Evolutionary conservation across 176 grass and related monocot species (phyloP), one percentile per base, ranked within the genome.

Genomic region (Dactylis glomerata): DNA sequence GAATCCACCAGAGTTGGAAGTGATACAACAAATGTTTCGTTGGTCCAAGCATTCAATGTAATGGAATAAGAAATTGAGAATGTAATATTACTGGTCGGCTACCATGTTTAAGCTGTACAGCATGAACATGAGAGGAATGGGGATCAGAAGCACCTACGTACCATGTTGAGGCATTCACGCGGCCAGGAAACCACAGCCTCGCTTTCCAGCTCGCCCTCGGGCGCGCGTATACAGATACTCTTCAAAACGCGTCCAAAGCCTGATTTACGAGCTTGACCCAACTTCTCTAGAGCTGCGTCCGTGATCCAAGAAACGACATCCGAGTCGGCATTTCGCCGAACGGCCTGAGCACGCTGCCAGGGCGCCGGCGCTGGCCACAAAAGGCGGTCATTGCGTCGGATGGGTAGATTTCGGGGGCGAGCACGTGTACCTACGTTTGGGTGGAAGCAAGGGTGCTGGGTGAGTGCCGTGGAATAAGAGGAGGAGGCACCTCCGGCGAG

Each of bases 321-420:
- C 41, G 6, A n/a, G 51, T 38, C 24, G 68, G 40, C 81, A 79
- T 88, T 83, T 51, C 65, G 45, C 82, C 81, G 65, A 83, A 78
- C 65, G 62, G 51, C 74, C 13, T 19, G 2, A 46, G 36, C 11
- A 41, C 80, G 26, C 37, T n/a, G 71, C 41, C 44, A 8, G 58
- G n/a, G 36, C 52, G 27, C 20, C 41, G 40, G 15, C 22, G 52
- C 22, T 6, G 1, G 61, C 28, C 2, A 32, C 5, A 17, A 19
- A 33, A 33, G 28, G 15, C 61, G 28, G 61, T 27, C 28, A 19
- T 64, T 33, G 61, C 63, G 8, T 22, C 32, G 16, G 16, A 36
- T 19, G 19, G 33, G 33, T 22, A 36, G 63, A 36, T 20, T 20
- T 19, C 50, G 32, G 3, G 3, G 1, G 32, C 30, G 30, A 34